Base-by-base conservation (phyloP, 768 basidiomycete species). In the Paxillus involutus region DNA sequence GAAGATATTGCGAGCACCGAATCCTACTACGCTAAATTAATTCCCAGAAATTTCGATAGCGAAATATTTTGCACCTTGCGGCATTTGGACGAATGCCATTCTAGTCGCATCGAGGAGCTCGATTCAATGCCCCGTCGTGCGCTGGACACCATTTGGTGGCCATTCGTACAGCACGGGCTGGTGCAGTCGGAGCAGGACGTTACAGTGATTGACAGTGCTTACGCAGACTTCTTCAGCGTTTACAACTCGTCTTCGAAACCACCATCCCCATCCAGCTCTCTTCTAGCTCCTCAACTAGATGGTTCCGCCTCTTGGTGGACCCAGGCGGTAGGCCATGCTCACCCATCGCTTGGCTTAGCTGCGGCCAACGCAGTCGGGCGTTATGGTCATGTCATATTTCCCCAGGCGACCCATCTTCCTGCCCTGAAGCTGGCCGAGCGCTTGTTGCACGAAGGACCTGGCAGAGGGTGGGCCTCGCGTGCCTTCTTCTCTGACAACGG, bases 271-370 rank as follows among this genome's bases (percentile, higher is more conserved):
- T 9, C 49, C 29, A 44, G 43, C 47, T 83, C 70, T 51, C 77
- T 75, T 50, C 72, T 79, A 60, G 80, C 76, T 48, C 79, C 84
- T 6, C 84, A 91, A 59, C 82, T 94, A 59, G 95, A 98, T 63
- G 88, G 91, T 4, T 97, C 95, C 0, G 96, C 95, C 0, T 96
- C 94, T 11, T 98, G 96, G 96, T 98, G 96, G 94, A 98, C 94
- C 0, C 96, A 98, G 70, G 81, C 88, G 0, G 71, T 97, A 39
- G 96, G 95, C 0, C 96, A 98, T 62, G 86, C 83, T 0, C 73
- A 88, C 59, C 82, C 90, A 0, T 73, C 83, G 1, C 78, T 97
- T 13, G 86, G 91, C 0, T 76, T 95, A 41, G 93, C 95, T 9
- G 95, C 93, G 1, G 94, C 95, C 2, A 78, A 80, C 33, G 94